Evolutionary conservation across 257 asterid species (phyloP), one percentile per base, ranked within the genome.

Genomic region (Rubia yunnanensis): DNA sequence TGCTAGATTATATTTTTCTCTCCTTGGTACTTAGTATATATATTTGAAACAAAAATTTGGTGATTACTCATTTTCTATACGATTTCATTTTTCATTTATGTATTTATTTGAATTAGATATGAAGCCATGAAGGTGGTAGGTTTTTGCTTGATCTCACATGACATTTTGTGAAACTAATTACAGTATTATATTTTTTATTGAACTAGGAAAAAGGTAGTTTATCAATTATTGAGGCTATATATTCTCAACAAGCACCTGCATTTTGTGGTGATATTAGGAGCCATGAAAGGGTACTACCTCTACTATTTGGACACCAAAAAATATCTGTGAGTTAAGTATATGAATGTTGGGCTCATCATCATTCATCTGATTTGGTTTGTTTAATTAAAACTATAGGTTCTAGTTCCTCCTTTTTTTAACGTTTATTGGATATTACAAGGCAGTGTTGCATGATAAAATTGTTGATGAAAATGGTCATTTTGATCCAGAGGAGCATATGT

Each of bases 241-340:
- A 84, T 63, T 94, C 98, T 69, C 80, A 78, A 71, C 79, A 94
- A 66, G 95, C 96, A 58, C 96, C 96, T 9, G 81, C 81, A 53
- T 94, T 91, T 76, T 64, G 86, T 74, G 98, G 99, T 69, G 98
- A 90, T 77, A 94, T 94, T 65, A 86, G 99, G 78, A 83, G 88
- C 70, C 99, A 94, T 66, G 98, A 94, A 70, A 84, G 95, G 95
- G 99, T 88, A 81, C 55, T 32, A 15, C 48, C 35, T 64, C 13
- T 30, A 26, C n/a, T 10, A 1, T 20, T 0, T 53, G 3, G 1
- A 53, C 28, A 53, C 11, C 22, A 53, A 28, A 27, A 36, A 10
- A 5, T 30, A 23, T 14, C 63, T 26, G 70, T n/a, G n/a, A n/a
- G n/a, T n/a, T n/a, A n/a, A n/a, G n/a, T n/a, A n/a, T n/a, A n/a